Conservation (phyloP, 163 green algal genomes). For the Chlorella variabilis region DNA sequence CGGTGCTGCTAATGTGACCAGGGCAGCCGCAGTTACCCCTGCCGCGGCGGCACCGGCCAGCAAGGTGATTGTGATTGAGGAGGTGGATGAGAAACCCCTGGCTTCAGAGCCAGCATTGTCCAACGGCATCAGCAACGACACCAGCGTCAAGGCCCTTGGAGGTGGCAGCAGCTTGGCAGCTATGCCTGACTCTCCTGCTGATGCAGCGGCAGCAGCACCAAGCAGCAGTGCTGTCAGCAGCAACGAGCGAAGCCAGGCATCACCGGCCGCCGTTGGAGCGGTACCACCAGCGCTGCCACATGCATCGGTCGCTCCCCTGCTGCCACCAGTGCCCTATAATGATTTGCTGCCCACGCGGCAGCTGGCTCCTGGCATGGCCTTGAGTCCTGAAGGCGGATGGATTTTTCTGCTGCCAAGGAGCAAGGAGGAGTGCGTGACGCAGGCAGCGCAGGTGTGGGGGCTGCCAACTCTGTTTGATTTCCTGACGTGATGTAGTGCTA, state of each 20-base stretch:
- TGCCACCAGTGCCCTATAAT: neutral
- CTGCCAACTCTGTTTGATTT: too few species aligned
- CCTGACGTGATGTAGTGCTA: neutral
- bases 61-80: conserved; percentile 23
- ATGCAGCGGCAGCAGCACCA: neutral
- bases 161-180: neutral
- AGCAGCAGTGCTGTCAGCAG: neutral
- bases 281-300: neutral
- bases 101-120: neutral
- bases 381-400: conserved; percentile 32
- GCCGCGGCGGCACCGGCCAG: too few species aligned
- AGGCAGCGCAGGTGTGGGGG: conserved; percentile 31
- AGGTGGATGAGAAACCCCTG: conserved; percentile 8
- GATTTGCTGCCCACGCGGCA: conserved; percentile 9
- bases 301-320: neutral
- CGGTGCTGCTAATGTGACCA: too few species aligned
- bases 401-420: conserved; percentile 36
- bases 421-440: conserved; percentile 38
- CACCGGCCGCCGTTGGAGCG: neutral
- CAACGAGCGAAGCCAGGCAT: neutral
- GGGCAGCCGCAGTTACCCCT: too few species aligned
- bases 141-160: neutral
- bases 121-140: conserved; percentile 10
- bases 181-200: too few species aligned
- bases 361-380: conserved; percentile 9